Base-by-base conservation (phyloP, 345 rosid species). In the Dipteronia sinensis region DNA sequence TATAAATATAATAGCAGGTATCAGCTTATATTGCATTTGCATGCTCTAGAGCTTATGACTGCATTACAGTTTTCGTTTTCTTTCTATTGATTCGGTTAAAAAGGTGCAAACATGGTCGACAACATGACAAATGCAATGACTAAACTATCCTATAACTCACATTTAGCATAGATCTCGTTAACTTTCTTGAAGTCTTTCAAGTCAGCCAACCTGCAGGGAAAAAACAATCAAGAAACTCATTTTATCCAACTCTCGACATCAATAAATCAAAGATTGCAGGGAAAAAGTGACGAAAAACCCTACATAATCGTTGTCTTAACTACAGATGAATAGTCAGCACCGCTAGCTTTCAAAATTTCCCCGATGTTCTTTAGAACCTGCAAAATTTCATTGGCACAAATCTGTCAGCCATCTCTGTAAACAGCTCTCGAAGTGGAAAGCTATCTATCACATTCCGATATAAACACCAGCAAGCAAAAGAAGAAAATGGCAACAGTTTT, bases 151-250 rank as follows among this genome's bases (percentile, higher is more conserved):
- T 8, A 10, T 3, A 76, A 90, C 98, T 92, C 83, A 95, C 98
- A 95, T 88, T 89, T 95, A 3, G 90, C 98, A 80, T 95, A 93
- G 75, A 97, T 90, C 83, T 93, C 99, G 42, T 97, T 93, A 71
- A 93, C 98, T 90, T 85, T 94, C 86, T 97, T 90, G 92, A 97
- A 93, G 90, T 93, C 98, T 63, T 80, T 85, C 89, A 94, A 79
- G 90, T 94, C 98, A 72, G 98, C 96, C 87, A 94, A 73, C 99
- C 98, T 94, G 84, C 82, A 78, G 22, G 40, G 42, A 13, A 47
- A 13, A 63, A 77, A 67, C 76, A 58, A 79, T 15, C 16, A 79
- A 46, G 38, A 46, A 46, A 1, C 40, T 31, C 17, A 69, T 13
- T 42, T 44, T 62, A 40, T 51, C 42, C 25, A 25, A 46, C 25